Base-by-base conservation (phyloP, 1,284 basidiomycete genomes). In the Ceratorhiza oryzae-sativae region DNA sequence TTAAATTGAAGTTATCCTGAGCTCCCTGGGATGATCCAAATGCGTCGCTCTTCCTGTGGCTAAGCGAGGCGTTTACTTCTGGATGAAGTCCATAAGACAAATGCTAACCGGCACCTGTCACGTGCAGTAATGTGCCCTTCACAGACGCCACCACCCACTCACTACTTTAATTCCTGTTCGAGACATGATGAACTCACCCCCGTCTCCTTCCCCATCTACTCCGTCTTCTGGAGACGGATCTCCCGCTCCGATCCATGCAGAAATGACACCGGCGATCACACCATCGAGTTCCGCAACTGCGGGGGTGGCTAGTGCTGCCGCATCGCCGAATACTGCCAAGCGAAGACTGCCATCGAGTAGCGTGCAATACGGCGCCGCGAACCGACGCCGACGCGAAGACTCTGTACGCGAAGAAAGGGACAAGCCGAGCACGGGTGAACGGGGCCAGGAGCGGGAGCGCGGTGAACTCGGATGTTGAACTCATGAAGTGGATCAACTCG, bases 401-500 rank as follows among this genome's bases (percentile, higher is more conserved):
- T 55, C 48, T 20, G 34, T 68, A 30, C 49, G 49, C 20, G 63
- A 68, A 9, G 63, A 68, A 34, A 68, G 56, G 51, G 46, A 65
- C 12, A 46, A 48, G n/a, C 45, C 39, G 1, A 20, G 27, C 39
- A 32, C 34, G 36, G 59, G 25, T 15, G 27, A 25, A 27, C 42
- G 42, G 42, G 62, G 49, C 10, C 62, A 46, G 8, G 63, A 68
- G 10, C 27, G 49, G 25, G 63, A 68, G 23, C 63, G 63, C 23
- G 51, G 63, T 10, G 56, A 59, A 25, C 32, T 68, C 32, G 63
- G 63, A 68, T 36, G 63, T 68, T 6, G 63, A 68, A 41, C 63
- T 68, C 42, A 68, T 68, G 63, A 68, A 68, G 51, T 68, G 51
- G 49, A 27, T 68, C 42, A 68, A 68, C 23, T n/a, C 63, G 49